These are phyloP conservation scores for Coemansia sp. DNA, from an alignment of 192 early-diverging fungal species.

Conservation along the genomic window DNA sequence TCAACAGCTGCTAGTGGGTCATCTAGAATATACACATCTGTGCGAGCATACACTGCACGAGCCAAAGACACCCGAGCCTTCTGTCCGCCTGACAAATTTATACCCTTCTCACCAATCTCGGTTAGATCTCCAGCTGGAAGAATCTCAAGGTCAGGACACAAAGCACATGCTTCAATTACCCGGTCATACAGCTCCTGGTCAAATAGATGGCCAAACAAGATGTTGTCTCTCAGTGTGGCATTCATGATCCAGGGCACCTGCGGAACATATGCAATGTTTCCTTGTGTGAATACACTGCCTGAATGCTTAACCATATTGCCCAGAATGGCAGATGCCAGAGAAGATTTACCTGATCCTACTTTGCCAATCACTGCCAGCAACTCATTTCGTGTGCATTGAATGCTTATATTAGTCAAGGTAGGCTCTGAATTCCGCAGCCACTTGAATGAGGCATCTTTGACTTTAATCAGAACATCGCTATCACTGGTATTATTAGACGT, in stretches of 20 bases:
- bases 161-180: constrained; percentile 58
- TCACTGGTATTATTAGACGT: not conserved
- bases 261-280: constrained; percentile 54
- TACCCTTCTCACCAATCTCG: constrained; percentile 16
- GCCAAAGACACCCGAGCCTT: constrained; percentile 8
- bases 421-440: constrained; percentile 43
- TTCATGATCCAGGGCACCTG: constrained; percentile 61
- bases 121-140: constrained; percentile 52
- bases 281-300: constrained; percentile 24
- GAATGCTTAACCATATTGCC: constrained; percentile 51
- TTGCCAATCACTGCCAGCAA: constrained; percentile 59
- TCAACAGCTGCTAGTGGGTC: constrained; percentile 68
- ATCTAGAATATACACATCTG: constrained; percentile 64
- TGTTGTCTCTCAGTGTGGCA: constrained; percentile 60
- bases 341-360: constrained; percentile 65
- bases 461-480: constrained; percentile 19
- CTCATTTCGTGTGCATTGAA: constrained; percentile 38
- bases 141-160: constrained; percentile 53
- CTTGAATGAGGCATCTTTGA: constrained; percentile 39
- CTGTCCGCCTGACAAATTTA: constrained; percentile 15
- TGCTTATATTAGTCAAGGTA: constrained; percentile 35
- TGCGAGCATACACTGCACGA: constrained; percentile 59
- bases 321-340: constrained; percentile 57
- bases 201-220: constrained; percentile 60
- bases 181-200: constrained; percentile 52